Percentiles rank a stretch among this genome's conserved stretches.
These are phyloP conservation scores for Amaranthus cruentus DNA, from an alignment of 148 eudicot species.

Conservation along the genomic window DNA sequence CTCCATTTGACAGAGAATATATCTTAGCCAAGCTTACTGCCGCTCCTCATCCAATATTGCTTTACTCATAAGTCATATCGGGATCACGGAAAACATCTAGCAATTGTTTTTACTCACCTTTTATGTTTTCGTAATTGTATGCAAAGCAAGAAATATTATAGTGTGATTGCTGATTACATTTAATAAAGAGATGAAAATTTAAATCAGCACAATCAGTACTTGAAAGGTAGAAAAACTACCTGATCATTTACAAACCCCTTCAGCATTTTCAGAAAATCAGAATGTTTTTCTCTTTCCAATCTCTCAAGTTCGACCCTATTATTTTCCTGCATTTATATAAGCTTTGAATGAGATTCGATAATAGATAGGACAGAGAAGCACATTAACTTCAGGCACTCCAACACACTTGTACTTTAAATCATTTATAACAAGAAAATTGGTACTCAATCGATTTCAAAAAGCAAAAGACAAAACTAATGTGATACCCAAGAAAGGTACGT, in stretches of 20 bases:
- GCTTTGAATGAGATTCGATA: constrained; percentile 10
- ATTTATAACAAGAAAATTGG: no score
- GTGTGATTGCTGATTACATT: neutral
- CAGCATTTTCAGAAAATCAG: constrained; percentile 74
- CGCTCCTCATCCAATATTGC: no score
- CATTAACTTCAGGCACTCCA: neutral
- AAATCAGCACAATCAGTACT: no score
- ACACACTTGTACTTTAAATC: neutral
- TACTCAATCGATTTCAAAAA: no score
- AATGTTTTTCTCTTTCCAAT: constrained; percentile 65
- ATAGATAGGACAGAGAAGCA: neutral
- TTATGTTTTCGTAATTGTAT: neutral
- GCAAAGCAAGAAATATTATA: neutral
- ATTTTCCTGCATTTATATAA: constrained; percentile 66
- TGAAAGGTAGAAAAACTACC: constrained; percentile 39
- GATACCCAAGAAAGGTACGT: no score
- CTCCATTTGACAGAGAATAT: no score
- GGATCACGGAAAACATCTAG: no score
- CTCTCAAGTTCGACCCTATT: constrained; percentile 70
- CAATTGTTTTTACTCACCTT: no score
- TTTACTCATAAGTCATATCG: no score
- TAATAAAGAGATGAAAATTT: no score
- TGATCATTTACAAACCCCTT: constrained; percentile 86
- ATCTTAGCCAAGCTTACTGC: no score
- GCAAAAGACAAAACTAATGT: no score